Evolutionary conservation across 305 asterid species (phyloP).

Genomic region (Solanum aculeatissimum): DNA sequence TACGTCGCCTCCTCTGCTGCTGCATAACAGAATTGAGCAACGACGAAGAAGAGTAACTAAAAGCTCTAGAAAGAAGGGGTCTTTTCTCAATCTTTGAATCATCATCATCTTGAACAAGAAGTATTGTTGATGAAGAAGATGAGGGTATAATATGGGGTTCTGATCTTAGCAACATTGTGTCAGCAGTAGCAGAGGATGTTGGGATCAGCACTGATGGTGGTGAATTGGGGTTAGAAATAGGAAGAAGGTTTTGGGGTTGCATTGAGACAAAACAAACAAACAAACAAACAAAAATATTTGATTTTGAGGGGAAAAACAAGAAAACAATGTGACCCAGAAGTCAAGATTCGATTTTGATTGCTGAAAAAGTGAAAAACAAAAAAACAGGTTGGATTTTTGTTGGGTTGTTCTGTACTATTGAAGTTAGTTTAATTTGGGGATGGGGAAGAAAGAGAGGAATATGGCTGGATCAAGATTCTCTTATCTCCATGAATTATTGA

Average conservation of each 20-base stretch:
- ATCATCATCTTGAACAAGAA: constrained; percentile 3
- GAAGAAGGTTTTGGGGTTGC: constrained; percentile 44
- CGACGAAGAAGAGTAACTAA: constrained; percentile 17
- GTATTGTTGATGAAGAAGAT: constrained; percentile 6
- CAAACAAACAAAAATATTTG: neutral
- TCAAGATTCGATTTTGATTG: neutral
- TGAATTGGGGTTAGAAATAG: constrained; percentile 41
- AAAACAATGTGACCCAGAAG: too few relatives aligned
- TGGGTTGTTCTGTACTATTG: neutral
- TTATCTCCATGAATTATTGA: neutral
- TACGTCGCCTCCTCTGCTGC: constrained; percentile 59
- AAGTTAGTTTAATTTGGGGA: neutral
- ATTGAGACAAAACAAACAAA: neutral
- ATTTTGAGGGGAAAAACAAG: neutral
- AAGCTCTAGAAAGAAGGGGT: constrained; percentile 50
- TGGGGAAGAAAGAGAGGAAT: neutral
- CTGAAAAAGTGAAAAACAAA: neutral
- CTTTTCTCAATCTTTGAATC: constrained; percentile 28
- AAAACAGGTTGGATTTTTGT: neutral
- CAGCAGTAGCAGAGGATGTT: constrained; percentile 8
- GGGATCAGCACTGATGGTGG: constrained; percentile 21
- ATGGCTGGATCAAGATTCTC: neutral
- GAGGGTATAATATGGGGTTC: constrained; percentile 29
- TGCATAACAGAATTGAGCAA: constrained; percentile 24
- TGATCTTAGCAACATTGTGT: constrained; percentile 44